Evolutionary conservation across 768 basidiomycete species (phyloP).

Genomic region (Xanthoconium stramineum): DNA sequence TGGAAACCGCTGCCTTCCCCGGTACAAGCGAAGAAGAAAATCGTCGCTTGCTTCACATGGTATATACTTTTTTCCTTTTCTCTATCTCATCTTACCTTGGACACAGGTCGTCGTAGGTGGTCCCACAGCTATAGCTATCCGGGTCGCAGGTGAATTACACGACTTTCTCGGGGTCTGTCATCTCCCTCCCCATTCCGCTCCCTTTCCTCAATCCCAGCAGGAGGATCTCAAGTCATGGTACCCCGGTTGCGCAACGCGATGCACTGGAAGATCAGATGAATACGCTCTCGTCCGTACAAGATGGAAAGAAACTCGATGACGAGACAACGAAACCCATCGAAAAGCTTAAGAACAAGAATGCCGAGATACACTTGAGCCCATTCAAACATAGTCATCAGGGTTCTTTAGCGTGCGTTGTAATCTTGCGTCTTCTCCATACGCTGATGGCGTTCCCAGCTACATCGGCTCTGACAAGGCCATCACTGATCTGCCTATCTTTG

Average conservation of each 20-base stretch:
- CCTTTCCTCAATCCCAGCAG: conserved; percentile 28
- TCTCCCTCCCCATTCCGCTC: neutral
- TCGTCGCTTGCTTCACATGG: conserved; percentile 91
- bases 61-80: conserved; percentile 10
- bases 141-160: conserved; percentile 85
- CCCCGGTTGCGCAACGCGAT: conserved; percentile 77
- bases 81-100: neutral
- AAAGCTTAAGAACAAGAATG: conserved; percentile 59
- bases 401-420: conserved; percentile 62
- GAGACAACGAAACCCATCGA: conserved; percentile 51
- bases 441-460: conserved; percentile 43
- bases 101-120: conserved; percentile 79
- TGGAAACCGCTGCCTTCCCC: conserved; percentile 94
- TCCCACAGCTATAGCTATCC: conserved; percentile 94
- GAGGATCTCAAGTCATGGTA: conserved; percentile 90
- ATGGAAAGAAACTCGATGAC: conserved; percentile 23
- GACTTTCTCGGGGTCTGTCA: conserved; percentile 76
- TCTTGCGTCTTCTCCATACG: neutral
- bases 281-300: conserved; percentile 17
- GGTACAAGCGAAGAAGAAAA: conserved; percentile 83
- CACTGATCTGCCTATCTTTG: conserved; percentile 90
- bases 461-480: conserved; percentile 98
- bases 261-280: conserved; percentile 46
- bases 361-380: conserved; percentile 72
- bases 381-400: conserved; percentile 99